These are phyloP conservation scores for Coelastrella sp. DNA, from an alignment of 139 green algal genomes.

Conservation along the genomic window DNA sequence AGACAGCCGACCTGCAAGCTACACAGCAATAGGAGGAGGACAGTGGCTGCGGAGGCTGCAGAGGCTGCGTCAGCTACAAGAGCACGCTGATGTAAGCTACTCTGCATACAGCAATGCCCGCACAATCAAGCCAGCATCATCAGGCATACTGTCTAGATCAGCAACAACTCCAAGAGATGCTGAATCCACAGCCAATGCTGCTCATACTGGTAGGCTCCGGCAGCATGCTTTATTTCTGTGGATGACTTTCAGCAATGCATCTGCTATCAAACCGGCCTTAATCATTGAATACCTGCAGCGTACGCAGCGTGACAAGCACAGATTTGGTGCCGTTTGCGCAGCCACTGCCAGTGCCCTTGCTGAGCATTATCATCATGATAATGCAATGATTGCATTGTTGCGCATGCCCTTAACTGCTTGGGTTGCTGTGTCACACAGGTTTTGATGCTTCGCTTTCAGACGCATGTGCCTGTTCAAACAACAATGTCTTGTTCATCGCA, in stretches of 20 bases:
- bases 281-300: background rate
- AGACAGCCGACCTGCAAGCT: too few species aligned
- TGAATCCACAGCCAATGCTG: background rate
- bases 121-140: background rate
- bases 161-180: background rate
- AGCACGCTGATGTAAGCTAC: background rate
- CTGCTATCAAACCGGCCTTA: too few species aligned
- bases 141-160: background rate
- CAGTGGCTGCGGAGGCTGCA: background rate
- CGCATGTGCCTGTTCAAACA: background rate
- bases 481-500: background rate
- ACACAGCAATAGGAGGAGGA: too few species aligned
- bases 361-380: background rate
- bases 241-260: background rate
- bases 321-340: background rate
- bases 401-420: too few species aligned
- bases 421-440: background rate
- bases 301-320: background rate
- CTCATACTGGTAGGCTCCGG: background rate
- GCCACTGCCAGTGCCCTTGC: background rate
- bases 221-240: background rate
- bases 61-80: background rate
- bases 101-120: background rate
- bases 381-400: too few species aligned
- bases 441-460: background rate